Conservation (phyloP, 306 rosid genomes). For the Prunus davidiana region DNA sequence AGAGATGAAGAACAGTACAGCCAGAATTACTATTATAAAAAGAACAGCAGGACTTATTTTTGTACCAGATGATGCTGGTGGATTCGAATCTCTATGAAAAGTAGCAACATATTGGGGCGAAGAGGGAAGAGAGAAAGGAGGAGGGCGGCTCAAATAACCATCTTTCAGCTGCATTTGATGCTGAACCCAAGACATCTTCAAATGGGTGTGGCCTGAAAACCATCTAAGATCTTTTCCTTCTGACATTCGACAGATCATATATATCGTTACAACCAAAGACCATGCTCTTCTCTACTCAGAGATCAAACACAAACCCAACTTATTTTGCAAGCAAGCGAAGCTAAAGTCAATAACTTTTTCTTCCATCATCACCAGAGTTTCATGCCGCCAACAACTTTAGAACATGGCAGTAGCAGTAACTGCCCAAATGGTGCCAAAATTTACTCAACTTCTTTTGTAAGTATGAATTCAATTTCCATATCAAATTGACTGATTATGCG, state of each 20-base stretch:
- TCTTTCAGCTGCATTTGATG: slow-evolving; percentile 63
- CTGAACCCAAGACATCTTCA: slow-evolving; percentile 73
- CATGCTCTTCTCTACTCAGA: slow-evolving; percentile 23
- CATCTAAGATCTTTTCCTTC: slow-evolving; percentile 33
- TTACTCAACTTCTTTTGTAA: slow-evolving; percentile 1
- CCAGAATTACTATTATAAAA: slow-evolving; percentile 85
- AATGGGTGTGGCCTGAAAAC: slow-evolving; percentile 57
- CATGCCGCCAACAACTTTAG: slow-evolving; percentile 15
- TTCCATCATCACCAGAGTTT: slow-evolving; percentile 13
- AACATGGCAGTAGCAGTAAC: slow-evolving; percentile 18
- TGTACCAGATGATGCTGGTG: slow-evolving; percentile 63
- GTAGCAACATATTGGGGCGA: slow-evolving; percentile 40
- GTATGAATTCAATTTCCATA: slow-evolving; percentile 13
- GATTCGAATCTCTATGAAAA: slow-evolving; percentile 39
- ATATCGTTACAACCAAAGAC: slow-evolving; percentile 9
- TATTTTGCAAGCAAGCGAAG: slow-evolving; percentile 25
- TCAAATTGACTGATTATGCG: slow-evolving; percentile 15
- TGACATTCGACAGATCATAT: slow-evolving; percentile 49
- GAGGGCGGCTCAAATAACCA: slow-evolving; percentile 66
- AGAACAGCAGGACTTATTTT: slow-evolving; percentile 94
- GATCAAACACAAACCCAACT: slow-evolving; percentile 38
- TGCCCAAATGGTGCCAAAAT: slow-evolving; percentile 5
- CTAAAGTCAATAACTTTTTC: slow-evolving; percentile 4
- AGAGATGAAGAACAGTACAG: slow-evolving; percentile 87
- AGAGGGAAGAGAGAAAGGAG: slow-evolving; percentile 48